Conservation (phyloP, 306 rosid species). For the Corylus heterophylla region DNA sequence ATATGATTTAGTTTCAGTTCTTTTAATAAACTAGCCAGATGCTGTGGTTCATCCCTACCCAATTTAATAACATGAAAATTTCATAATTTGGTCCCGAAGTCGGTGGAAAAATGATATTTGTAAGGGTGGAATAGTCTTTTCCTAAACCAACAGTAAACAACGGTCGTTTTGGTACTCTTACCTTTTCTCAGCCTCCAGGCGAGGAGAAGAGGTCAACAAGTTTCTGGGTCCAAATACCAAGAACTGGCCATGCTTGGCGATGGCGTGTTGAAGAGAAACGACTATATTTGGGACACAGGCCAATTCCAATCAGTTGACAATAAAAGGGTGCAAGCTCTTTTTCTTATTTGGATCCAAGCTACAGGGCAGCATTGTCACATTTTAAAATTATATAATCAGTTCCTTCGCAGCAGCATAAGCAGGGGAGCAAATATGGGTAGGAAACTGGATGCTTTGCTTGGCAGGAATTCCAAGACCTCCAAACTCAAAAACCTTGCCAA, state of each 20-base stretch:
- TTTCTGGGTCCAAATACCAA: background rate
- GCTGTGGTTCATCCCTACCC: no score
- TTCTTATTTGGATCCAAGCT: background rate
- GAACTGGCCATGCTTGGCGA: background rate
- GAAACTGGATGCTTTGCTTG: constrained; percentile 42
- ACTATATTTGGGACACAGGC: background rate
- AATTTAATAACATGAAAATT: no score
- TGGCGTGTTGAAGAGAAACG: background rate
- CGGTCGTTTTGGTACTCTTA: background rate
- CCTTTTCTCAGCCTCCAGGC: background rate
- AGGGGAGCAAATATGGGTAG: constrained; percentile 49
- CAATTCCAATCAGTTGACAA: background rate
- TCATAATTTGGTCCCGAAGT: background rate
- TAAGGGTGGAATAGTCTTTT: background rate
- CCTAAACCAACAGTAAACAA: background rate
- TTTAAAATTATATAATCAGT: background rate
- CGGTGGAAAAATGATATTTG: no score
- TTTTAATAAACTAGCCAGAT: background rate
- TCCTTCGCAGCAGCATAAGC: background rate
- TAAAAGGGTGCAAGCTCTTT: background rate
- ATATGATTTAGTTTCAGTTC: background rate
- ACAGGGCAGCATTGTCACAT: background rate
- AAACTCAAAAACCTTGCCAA: constrained; percentile 44
- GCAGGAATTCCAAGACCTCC: constrained; percentile 47
- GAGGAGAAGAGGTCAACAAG: background rate